Evolutionary conservation across 2,329 filamentous ascomycete genomes (phyloP).

Genomic region (Fusarium sp.): DNA sequence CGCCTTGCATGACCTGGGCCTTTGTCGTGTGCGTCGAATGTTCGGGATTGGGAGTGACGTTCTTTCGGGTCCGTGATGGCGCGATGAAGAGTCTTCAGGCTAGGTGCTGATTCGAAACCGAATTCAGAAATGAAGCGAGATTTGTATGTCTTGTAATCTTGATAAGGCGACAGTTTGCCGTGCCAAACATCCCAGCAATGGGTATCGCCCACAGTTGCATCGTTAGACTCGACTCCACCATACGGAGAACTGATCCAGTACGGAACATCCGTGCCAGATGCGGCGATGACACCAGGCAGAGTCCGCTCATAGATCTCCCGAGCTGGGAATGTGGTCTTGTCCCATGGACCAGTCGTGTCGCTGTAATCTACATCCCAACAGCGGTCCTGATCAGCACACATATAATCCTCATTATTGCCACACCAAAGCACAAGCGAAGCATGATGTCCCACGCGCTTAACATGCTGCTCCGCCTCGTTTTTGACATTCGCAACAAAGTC

Average conservation of each 20-base stretch:
- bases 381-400: conserved; percentile 3
- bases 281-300: neutral
- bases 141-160: conserved; percentile 8
- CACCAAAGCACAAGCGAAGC: conserved; percentile 2
- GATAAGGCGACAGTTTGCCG: neutral
- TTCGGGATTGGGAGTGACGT: neutral
- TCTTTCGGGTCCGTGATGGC: neutral
- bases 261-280: neutral
- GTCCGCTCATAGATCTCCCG: neutral
- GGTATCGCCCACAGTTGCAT: neutral
- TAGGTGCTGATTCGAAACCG: conserved; percentile 4
- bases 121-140: neutral
- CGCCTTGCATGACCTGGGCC: conserved; percentile 8
- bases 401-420: conserved; percentile 14
- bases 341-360: conserved; percentile 7
- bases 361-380: conserved; percentile 17
- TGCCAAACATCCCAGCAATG: conserved; percentile 21
- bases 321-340: conserved; percentile 11
- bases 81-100: rapidly evolving
- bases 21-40: conserved; percentile 3
- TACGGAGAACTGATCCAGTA: conserved; percentile 13
- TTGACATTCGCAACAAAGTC: neutral
- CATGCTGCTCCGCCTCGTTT: neutral
- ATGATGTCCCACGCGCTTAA: conserved; percentile 6
- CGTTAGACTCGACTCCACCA: neutral